Percentiles rank a stretch among this genome's conserved stretches.
Conservation (phyloP, 2,329 filamentous ascomycete genomes). For the Diaporthe capsici region DNA sequence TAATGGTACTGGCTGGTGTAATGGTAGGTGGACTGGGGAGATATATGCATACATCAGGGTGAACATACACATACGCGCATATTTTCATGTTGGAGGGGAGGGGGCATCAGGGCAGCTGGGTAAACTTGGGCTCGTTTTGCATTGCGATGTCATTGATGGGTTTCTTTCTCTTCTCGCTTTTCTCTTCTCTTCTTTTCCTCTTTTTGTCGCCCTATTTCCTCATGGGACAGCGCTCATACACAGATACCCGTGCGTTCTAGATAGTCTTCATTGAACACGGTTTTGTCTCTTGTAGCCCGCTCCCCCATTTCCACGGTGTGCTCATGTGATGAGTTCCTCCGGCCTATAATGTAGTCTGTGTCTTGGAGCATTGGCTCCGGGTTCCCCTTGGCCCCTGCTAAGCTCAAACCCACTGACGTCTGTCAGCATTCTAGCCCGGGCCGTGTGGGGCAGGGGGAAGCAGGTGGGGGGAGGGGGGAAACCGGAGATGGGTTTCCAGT, state of each 20-base stretch:
- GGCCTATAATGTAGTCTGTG: not conserved
- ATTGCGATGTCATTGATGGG: not conserved
- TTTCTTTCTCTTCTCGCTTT: not conserved
- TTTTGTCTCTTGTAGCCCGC: not conserved
- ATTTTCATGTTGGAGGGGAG: not conserved
- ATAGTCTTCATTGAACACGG: conserved; percentile 18
- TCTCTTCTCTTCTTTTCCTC: not conserved
- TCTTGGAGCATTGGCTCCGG: conserved; percentile 24
- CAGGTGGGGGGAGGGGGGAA: not conserved
- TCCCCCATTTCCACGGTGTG: not conserved
- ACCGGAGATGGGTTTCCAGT: conserved; percentile 2
- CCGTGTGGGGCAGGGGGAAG: not conserved
- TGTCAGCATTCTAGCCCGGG: not conserved
- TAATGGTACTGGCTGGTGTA: conserved; percentile 1
- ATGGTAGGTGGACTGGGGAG: not conserved
- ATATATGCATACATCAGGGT: not conserved
- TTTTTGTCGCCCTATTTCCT: not conserved
- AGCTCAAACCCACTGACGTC: conserved; percentile 19
- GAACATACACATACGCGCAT: not conserved
- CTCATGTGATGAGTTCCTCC: not conserved
- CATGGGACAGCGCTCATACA: not conserved
- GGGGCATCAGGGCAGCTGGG: conserved; percentile 8
- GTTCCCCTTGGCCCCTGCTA: not conserved
- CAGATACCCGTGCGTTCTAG: conserved; percentile 30
- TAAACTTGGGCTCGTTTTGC: not conserved